Conservation (phyloP, 1,284 basidiomycete species). For the Pseudozyma sp. region DNA sequence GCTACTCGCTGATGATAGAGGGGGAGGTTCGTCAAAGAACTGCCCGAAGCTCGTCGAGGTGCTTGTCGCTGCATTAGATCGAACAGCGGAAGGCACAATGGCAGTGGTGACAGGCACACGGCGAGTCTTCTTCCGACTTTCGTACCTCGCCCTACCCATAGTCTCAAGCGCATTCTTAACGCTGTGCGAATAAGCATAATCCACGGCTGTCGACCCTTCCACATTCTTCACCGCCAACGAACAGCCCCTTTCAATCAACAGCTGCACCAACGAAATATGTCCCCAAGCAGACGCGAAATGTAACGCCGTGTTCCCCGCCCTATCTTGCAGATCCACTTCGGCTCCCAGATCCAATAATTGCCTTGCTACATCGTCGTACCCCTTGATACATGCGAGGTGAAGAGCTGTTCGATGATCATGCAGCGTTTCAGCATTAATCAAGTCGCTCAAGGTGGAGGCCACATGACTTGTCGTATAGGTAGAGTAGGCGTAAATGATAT, state of each 20-base stretch:
- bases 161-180: slow-evolving; percentile 56
- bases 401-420: slow-evolving; percentile 80
- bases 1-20: neutral
- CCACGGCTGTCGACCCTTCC: slow-evolving; percentile 87
- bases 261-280: slow-evolving; percentile 77
- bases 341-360: slow-evolving; percentile 89
- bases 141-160: slow-evolving; percentile 45
- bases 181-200: slow-evolving; percentile 79
- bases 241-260: slow-evolving; percentile 88
- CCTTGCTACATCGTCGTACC: slow-evolving; percentile 88
- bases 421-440: slow-evolving; percentile 35
- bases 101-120: slow-evolving; percentile 20
- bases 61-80: slow-evolving; percentile 1
- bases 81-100: slow-evolving; percentile 15
- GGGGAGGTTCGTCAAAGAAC: slow-evolving; percentile 12
- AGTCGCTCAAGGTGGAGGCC: slow-evolving; percentile 20
- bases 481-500: slow-evolving; percentile 50
- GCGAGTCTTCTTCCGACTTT: slow-evolving; percentile 36
- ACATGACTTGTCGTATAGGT: slow-evolving; percentile 34
- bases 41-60: neutral
- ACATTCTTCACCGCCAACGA: slow-evolving; percentile 84
- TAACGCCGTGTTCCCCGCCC: slow-evolving; percentile 89
- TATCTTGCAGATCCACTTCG: slow-evolving; percentile 86
- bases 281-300: slow-evolving; percentile 74
- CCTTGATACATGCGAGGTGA: slow-evolving; percentile 86